Evolutionary conservation across 495 filamentous ascomycete species (phyloP), one percentile per base, ranked within the genome.

Genomic region (Daldinia caldariorum): DNA sequence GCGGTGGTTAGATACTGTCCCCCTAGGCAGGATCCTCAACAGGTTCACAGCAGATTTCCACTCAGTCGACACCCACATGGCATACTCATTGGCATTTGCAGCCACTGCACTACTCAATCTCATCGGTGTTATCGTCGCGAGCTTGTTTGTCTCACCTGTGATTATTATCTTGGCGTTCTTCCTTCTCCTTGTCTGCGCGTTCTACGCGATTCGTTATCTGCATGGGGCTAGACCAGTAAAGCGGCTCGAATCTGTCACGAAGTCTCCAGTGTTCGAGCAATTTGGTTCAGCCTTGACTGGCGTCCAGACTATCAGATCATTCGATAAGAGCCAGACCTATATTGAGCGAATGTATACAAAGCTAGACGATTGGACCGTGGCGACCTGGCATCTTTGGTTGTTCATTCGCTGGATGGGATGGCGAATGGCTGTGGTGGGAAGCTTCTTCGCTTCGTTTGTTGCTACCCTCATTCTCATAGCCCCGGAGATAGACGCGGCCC

Each of bases 1-100:
- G 8, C 81, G 89, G 51, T 96, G 91, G 90, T 81, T 94, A 10
- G 92, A 96, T 74, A 94, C 91, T 0, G 89, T 93, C 0, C 92
- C 92, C 0, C 79, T 92, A 0, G 92, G 92, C 1, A 86, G 91
- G 26, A 88, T 94, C 38, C 75, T 94, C 3, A 96, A 95, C 76
- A 84, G 92, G 6, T 94, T 94, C 63, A 92, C 91, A 0, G 84
- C 90, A 5, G 92, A 95, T 71, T 94, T 95, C 72, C 84, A 87
- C 67, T 83, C 84, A 2, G 82, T 94, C 32, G 92, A 94, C 75
- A 88, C 86, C 1, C 83, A 84, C 18, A 77, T 94, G 13, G 84
- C 86, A 0, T 83, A 84, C 54, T 86, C 90, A 37, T 50, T 93
- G 34, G 82, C 81, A 0, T 89, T 87, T 61, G 77, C 87, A 1